Evolutionary conservation across 257 asterid species (phyloP).

Genomic region (Nyctanthes arbortristis): DNA sequence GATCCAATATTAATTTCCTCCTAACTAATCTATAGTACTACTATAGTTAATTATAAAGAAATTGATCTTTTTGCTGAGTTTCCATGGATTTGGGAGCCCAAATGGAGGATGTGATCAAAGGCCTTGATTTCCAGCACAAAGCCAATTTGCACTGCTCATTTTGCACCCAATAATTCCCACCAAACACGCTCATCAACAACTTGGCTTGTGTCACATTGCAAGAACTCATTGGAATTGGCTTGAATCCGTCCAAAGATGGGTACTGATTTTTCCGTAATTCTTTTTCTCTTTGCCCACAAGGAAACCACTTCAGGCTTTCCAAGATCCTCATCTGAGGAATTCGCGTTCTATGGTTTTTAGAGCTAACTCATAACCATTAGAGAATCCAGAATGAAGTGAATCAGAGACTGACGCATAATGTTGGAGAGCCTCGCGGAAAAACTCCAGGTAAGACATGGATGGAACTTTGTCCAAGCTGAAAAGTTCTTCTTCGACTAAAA

Average conservation of each 20-base stretch:
- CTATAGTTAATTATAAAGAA: conserved; percentile 14
- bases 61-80: conserved; percentile 21
- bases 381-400: conserved; percentile 32
- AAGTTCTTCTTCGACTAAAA: conserved; percentile 40
- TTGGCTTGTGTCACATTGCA: conserved; percentile 45
- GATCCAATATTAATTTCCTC: neutral
- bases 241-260: conserved; percentile 30
- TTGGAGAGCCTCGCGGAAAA: conserved; percentile 36
- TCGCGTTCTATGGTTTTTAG: conserved; percentile 34
- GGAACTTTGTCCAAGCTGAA: conserved; percentile 23
- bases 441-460: conserved; percentile 32
- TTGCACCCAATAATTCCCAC: conserved; percentile 43
- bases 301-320: conserved; percentile 33
- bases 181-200: conserved; percentile 35
- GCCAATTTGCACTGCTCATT: conserved; percentile 32
- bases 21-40: neutral
- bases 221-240: conserved; percentile 37
- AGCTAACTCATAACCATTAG: conserved; percentile 30
- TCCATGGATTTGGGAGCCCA: conserved; percentile 36
- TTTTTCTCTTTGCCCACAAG: conserved; percentile 18
- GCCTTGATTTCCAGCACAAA: conserved; percentile 46
- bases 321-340: conserved; percentile 30
- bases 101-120: conserved; percentile 36
- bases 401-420: conserved; percentile 39
- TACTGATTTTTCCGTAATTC: conserved; percentile 12